Evolutionary conservation across 805 yeast species (phyloP), one percentile per base, ranked within the genome.

Genomic region (Saccharomyces kudriavzevii): DNA sequence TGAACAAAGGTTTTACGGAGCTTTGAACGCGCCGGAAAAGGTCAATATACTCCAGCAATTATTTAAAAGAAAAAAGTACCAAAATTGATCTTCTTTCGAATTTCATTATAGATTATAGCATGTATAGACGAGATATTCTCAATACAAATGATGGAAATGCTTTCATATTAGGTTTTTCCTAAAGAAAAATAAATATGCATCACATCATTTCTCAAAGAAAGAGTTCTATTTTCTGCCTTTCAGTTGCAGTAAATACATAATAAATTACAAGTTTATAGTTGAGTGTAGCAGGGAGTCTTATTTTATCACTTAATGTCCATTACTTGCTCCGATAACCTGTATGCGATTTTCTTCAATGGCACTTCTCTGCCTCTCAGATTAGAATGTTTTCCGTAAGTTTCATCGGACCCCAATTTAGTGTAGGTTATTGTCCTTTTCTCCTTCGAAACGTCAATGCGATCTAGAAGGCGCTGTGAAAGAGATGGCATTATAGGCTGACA

Each of bases 401-500:
- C 52, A 64, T 89, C 96, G 0, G 74, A 69, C 0, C 89, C 91
- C 26, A 82, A 67, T 10, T 52, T 56, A 0, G 87, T 80, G 60
- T 58, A 76, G 2, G 73, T 71, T 5, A 75, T 45, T 1, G 71
- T 63, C 47, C 92, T 71, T 17, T 71, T 72, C 0, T 61, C 64
- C 5, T 62, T 62, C 4, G 48, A 29, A 1, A 89, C 95, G 11
- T 76, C 79, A 51, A 92, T 66, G 52, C 88, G 73, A 62, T 85
- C 85, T 17, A 92, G 72, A 4, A 89, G 71, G 10, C 71, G 69
- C 0, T 62, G 56, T 0, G 96, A 69, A 50, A 89, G 73, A 3
- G 71, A 71, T 0, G 98, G 97, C 45, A 87, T 81, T 26, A 92
- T 75, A 1, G 96, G 89, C 54, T 78, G 83, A 30, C 86, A 73